Percentiles rank a stretch among this genome's conserved stretches.
phyloP scores from a whole-genome alignment of 495 filamentous ascomycete species.

The Aspergillus heteromorphus region DNA sequence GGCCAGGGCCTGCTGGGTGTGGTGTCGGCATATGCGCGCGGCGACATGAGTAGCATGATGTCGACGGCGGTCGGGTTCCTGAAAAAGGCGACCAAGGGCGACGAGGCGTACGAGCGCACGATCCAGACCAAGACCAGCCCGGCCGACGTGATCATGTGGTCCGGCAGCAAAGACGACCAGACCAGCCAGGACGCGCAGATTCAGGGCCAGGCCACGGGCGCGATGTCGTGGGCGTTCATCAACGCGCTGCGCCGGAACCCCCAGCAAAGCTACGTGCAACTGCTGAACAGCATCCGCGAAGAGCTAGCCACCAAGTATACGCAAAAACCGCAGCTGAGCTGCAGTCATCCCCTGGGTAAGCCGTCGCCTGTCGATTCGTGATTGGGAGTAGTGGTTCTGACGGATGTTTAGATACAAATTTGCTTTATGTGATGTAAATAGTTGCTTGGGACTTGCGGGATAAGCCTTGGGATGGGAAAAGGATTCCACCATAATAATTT shows the following conservation, averaged over 20 bases:
- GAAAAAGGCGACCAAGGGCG: conserved; percentile 86
- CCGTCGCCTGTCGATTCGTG: conserved; percentile 18
- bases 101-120: conserved; percentile 72
- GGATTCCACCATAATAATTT: neutral
- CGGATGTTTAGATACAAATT: conserved; percentile 49
- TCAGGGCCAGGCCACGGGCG: conserved; percentile 83
- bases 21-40: conserved; percentile 82
- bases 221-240: conserved; percentile 98
- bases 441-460: conserved; percentile 3
- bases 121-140: conserved; percentile 88
- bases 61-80: conserved; percentile 78
- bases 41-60: conserved; percentile 80
- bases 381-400: conserved; percentile 20
- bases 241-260: conserved; percentile 92
- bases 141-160: conserved; percentile 97
- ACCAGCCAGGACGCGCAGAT: conserved; percentile 67
- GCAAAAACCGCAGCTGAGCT: conserved; percentile 95
- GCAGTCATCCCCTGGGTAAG: conserved; percentile 92
- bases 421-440: conserved; percentile 61
- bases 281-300: conserved; percentile 92
- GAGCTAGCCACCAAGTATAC: conserved; percentile 84
- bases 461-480: conserved; percentile 4
- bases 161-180: conserved; percentile 91
- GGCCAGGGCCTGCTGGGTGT: conserved; percentile 88
- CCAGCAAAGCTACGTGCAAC: conserved; percentile 93